Evolutionary conservation across 352 stramenopile species (phyloP).

Genomic region (Aphanomyces astaci): DNA sequence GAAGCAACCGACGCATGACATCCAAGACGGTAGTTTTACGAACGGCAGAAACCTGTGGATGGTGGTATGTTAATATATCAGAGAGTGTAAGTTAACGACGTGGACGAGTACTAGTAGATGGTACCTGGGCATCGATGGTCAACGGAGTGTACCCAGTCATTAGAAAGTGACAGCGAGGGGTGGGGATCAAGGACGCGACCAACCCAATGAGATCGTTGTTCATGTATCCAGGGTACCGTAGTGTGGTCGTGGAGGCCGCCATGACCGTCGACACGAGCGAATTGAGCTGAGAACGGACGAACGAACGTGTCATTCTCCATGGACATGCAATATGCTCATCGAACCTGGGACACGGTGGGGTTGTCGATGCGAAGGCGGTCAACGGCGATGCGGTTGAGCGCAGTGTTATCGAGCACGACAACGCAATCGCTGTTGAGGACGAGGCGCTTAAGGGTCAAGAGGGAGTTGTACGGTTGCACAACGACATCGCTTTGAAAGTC

Average conservation of each 20-base stretch:
- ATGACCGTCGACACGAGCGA: slow-evolving; percentile 98
- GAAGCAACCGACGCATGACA: slow-evolving; percentile 94
- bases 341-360: slow-evolving; percentile 88
- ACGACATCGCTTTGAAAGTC: slow-evolving; percentile 95
- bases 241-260: slow-evolving; percentile 96
- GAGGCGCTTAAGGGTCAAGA: slow-evolving; percentile 98
- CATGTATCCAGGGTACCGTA: slow-evolving; percentile 98
- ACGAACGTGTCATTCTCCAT: neutral
- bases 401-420: slow-evolving; percentile 99
- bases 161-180: slow-evolving; percentile 98
- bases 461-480: slow-evolving; percentile 99
- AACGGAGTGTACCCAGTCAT: slow-evolving; percentile 99
- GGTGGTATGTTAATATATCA: no score
- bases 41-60: slow-evolving; percentile 48
- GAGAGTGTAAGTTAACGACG: neutral
- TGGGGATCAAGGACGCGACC: slow-evolving; percentile 96
- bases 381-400: slow-evolving; percentile 94
- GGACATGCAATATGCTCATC: no score
- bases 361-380: slow-evolving; percentile 94
- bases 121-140: slow-evolving; percentile 87
- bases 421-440: slow-evolving; percentile 98
- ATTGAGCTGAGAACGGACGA: slow-evolving; percentile 93
- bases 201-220: slow-evolving; percentile 99
- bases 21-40: slow-evolving; percentile 99
- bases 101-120: slow-evolving; percentile 5